Conservation (phyloP, 2,329 filamentous ascomycete genomes). For the Cladobotryum protrusum region DNA sequence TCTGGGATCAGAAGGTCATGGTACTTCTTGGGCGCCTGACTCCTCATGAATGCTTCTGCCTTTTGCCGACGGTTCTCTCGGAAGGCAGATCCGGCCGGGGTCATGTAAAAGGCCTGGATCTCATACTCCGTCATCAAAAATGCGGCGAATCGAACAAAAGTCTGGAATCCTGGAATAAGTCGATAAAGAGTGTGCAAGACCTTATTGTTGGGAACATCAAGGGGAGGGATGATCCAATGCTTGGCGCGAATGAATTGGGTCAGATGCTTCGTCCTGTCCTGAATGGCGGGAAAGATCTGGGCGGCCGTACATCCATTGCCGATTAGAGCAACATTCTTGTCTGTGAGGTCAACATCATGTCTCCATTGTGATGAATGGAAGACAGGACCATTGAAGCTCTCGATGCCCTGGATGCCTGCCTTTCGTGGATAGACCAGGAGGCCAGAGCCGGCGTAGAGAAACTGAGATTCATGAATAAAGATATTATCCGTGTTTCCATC, state of each 20-base stretch:
- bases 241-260: constrained; percentile 38
- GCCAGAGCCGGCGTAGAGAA: constrained; percentile 32
- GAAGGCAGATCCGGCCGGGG: constrained; percentile 28
- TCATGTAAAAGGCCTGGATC: constrained; percentile 32
- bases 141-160: constrained; percentile 37
- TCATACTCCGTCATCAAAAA: constrained; percentile 31
- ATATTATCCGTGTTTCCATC: constrained; percentile 17
- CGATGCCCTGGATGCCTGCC: constrained; percentile 40
- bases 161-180: constrained; percentile 39
- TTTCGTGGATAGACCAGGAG: constrained; percentile 27
- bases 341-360: constrained; percentile 39
- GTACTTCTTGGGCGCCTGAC: constrained; percentile 50
- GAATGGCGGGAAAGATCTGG: constrained; percentile 44
- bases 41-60: constrained; percentile 36
- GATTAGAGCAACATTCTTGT: constrained; percentile 46
- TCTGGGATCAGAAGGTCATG: constrained; percentile 56
- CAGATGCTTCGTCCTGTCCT: constrained; percentile 26
- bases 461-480: constrained; percentile 32
- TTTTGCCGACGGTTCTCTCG: constrained; percentile 31
- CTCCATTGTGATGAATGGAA: constrained; percentile 54
- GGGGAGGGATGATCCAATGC: constrained; percentile 36
- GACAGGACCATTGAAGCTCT: constrained; percentile 45
- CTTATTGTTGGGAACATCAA: constrained; percentile 18
- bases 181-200: constrained; percentile 31
- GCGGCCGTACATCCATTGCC: constrained; percentile 50